Conservation (phyloP, 306 rosid species). For the Notholithocarpus densiflorus region DNA sequence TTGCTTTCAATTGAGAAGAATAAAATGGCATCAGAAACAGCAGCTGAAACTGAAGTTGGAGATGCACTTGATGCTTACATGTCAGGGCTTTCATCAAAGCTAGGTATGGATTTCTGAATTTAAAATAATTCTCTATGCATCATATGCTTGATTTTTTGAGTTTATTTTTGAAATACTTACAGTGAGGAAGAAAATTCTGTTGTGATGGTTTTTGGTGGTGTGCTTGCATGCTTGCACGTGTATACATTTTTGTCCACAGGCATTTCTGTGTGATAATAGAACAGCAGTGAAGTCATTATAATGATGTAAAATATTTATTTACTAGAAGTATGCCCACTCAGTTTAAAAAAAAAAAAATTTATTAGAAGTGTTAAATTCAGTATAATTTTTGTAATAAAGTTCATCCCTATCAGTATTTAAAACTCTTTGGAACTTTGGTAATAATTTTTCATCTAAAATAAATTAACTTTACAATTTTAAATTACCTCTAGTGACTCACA, state of each 20-base stretch:
- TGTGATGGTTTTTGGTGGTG: not conserved
- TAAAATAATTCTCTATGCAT: not conserved
- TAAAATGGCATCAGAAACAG: conserved; percentile 37
- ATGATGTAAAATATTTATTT: not conserved
- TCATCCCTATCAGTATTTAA: too few relatives aligned
- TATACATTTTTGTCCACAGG: not conserved
- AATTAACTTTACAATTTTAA: too few relatives aligned
- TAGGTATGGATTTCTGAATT: conserved; percentile 48
- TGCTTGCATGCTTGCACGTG: conserved; percentile 2
- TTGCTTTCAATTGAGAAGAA: conserved; percentile 57
- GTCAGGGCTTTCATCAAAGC: conserved; percentile 92
- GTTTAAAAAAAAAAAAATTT: too few relatives aligned
- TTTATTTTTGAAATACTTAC: conserved; percentile 11
- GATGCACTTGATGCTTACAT: conserved; percentile 88
- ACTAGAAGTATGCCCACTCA: too few relatives aligned
- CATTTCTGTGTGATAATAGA: not conserved
- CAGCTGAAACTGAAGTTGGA: conserved; percentile 43
- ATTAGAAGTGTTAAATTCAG: too few relatives aligned
- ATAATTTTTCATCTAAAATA: too few relatives aligned
- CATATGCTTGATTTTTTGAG: not conserved
- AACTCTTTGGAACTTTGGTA: too few relatives aligned
- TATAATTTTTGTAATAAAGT: too few relatives aligned
- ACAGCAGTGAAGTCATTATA: not conserved
- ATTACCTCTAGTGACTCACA: too few relatives aligned
- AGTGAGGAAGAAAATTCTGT: not conserved